phyloP scores from a whole-genome alignment of 2,329 filamentous ascomycete genomes.

The Cephalotrichum gorgonifer region DNA sequence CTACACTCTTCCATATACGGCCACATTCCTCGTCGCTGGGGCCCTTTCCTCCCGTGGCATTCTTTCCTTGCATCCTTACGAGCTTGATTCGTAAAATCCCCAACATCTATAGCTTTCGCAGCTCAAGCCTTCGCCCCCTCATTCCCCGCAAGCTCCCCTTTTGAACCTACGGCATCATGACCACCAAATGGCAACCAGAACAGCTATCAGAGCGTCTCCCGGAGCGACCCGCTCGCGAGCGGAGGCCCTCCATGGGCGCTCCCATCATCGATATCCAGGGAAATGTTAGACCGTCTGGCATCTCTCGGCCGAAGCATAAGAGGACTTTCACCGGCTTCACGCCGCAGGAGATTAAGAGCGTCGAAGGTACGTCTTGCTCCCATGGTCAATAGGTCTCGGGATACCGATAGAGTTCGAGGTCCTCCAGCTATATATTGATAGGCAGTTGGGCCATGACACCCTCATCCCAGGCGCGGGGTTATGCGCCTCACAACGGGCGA shows the following conservation, averaged over 20 bases:
- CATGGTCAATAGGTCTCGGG: background rate
- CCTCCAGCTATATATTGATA: no score
- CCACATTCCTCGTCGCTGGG: background rate
- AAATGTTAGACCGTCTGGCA: slow-evolving; percentile 75
- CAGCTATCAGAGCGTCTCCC: no score
- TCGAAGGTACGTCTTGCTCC: slow-evolving; percentile 59
- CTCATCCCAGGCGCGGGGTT: no score
- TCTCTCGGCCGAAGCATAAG: slow-evolving; percentile 87
- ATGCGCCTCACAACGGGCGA: no score
- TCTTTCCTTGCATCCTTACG: background rate
- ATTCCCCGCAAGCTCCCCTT: no score
- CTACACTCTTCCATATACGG: background rate
- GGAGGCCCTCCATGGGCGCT: slow-evolving; percentile 65
- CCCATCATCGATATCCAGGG: slow-evolving; percentile 82
- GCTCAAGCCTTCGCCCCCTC: background rate
- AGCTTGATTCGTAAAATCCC: background rate
- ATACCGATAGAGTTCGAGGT: background rate
- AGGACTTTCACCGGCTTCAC: slow-evolving; percentile 94
- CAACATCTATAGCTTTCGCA: background rate
- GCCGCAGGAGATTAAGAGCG: slow-evolving; percentile 79
- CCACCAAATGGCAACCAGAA: slow-evolving; percentile 24
- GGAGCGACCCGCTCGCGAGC: slow-evolving; percentile 41
- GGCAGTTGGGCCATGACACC: no score
- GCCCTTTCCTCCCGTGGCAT: background rate
- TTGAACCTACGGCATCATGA: background rate